These are phyloP conservation scores for Pyrenula aspistea DNA, from an alignment of 495 filamentous ascomycete genomes.

Conservation along the genomic window DNA sequence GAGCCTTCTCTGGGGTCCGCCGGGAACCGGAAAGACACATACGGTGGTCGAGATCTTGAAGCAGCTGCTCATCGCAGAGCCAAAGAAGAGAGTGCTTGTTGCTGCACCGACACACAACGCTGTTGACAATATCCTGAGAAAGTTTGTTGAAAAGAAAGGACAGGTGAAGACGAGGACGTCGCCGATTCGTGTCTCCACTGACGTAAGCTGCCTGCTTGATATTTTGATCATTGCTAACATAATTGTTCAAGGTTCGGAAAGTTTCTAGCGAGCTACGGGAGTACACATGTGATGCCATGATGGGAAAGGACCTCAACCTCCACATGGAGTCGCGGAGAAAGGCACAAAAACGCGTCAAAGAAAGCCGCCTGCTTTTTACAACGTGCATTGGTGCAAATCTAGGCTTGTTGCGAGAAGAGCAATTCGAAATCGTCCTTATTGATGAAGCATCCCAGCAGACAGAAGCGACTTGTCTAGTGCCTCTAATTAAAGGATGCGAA, in stretches of 20 bases:
- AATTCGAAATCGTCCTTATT: conserved; percentile 33
- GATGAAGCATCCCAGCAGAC: conserved; percentile 43
- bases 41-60: conserved; percentile 34
- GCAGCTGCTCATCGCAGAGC: conserved; percentile 17
- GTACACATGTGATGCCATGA: conserved; percentile 38
- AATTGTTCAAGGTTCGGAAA: conserved; percentile 24
- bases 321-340: conserved; percentile 19
- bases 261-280: conserved; percentile 24
- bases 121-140: conserved; percentile 37
- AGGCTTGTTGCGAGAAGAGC: conserved; percentile 30
- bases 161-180: not conserved
- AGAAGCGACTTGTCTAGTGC: conserved; percentile 33
- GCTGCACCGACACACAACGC: conserved; percentile 40
- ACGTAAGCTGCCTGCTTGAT: conserved; percentile 18
- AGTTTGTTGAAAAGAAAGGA: conserved; percentile 17
- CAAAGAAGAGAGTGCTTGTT: conserved; percentile 23
- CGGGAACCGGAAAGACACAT: conserved; percentile 40
- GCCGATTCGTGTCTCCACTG: conserved; percentile 31
- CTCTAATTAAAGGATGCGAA: conserved; percentile 34
- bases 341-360: conserved; percentile 28
- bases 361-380: conserved; percentile 29
- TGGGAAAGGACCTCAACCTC: conserved; percentile 28
- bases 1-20: conserved; percentile 38
- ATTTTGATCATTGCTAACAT: not conserved
- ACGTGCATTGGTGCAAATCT: conserved; percentile 37